Evolutionary conservation across 108 stramenopile species (phyloP).

Genomic region (Cyclotella atomus): DNA sequence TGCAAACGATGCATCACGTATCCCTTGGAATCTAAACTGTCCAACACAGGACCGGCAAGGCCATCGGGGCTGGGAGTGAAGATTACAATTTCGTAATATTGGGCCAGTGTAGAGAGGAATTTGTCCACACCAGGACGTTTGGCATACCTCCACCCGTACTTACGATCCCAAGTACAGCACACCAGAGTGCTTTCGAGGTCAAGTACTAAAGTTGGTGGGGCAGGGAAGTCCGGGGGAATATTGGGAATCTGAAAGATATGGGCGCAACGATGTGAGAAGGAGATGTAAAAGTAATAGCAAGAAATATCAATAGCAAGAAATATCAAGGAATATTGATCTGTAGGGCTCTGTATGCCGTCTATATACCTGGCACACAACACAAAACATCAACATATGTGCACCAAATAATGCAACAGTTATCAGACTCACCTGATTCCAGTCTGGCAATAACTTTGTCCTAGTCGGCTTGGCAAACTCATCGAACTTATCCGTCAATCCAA

Average conservation of each 20-base stretch:
- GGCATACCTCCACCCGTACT: conserved; percentile 95
- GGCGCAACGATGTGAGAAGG: not conserved
- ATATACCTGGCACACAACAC: too few relatives aligned
- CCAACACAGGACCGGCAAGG: conserved; percentile 88
- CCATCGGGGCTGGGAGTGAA: conserved; percentile 84
- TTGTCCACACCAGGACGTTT: conserved; percentile 97
- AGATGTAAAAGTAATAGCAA: too few relatives aligned
- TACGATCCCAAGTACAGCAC: conserved; percentile 90
- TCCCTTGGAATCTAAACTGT: conserved; percentile 79
- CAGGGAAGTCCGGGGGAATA: conserved; percentile 89
- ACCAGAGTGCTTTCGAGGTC: conserved; percentile 96
- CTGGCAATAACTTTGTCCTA: conserved; percentile 91
- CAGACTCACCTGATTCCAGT: conserved; percentile 79
- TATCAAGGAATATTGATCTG: not conserved
- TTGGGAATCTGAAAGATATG: conserved; percentile 73
- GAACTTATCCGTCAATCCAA: conserved; percentile 73
- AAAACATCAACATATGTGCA: too few relatives aligned
- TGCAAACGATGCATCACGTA: conserved; percentile 94
- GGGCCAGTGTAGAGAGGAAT: conserved; percentile 87
- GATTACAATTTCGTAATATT: conserved; percentile 97
- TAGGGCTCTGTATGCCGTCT: too few relatives aligned
- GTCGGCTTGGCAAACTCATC: conserved; percentile 82
- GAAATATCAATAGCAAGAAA: conserved; percentile 1
- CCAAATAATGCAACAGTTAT: too few relatives aligned
- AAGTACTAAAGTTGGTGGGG: conserved; percentile 92